Percentiles rank a stretch among this genome's conserved stretches.
phyloP scores from a whole-genome alignment of 1,284 basidiomycete genomes.

The Phylloporus gajari region DNA sequence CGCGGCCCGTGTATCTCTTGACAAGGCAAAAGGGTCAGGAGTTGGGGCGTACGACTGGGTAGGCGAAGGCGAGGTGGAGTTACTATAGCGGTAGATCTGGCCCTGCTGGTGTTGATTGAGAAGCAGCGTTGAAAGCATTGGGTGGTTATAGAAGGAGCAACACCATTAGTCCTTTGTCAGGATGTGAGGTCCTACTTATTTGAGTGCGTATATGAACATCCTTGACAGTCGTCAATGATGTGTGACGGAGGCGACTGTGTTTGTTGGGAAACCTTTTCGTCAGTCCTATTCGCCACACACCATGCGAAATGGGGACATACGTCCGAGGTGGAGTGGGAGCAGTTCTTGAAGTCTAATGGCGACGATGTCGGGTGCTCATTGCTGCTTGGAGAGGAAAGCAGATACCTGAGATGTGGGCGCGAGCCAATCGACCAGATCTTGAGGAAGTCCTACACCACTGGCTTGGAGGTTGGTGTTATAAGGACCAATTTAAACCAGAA shows the following conservation, averaged over 20 bases:
- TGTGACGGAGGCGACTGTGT: conserved; percentile 64
- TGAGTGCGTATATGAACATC: conserved; percentile 73
- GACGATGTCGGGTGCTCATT: conserved; percentile 80
- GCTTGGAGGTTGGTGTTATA: conserved; percentile 89
- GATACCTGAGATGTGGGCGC: conserved; percentile 81
- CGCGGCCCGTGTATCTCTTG: no score
- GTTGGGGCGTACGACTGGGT: no score
- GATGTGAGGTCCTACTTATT: conserved; percentile 73
- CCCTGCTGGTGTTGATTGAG: no score
- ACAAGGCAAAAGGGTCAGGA: no score
- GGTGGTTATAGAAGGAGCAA: no score
- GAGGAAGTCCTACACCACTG: conserved; percentile 72
- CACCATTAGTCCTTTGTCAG: conserved; percentile 74
- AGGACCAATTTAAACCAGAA: conserved; percentile 83
- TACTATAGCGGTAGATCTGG: no score
- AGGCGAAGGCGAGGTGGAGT: no score
- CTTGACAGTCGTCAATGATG: conserved; percentile 71
- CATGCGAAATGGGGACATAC: conserved; percentile 55
- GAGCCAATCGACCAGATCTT: conserved; percentile 87
- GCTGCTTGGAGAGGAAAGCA: conserved; percentile 68
- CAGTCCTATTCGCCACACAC: conserved; percentile 16
- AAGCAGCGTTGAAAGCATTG: no score
- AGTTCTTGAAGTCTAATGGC: conserved; percentile 92
- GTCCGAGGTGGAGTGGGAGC: conserved; percentile 82
- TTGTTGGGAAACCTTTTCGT: conserved; percentile 11